These are phyloP conservation scores for Jamesozyma rosinii DNA, from an alignment of 805 yeast genomes.

Conservation along the genomic window DNA sequence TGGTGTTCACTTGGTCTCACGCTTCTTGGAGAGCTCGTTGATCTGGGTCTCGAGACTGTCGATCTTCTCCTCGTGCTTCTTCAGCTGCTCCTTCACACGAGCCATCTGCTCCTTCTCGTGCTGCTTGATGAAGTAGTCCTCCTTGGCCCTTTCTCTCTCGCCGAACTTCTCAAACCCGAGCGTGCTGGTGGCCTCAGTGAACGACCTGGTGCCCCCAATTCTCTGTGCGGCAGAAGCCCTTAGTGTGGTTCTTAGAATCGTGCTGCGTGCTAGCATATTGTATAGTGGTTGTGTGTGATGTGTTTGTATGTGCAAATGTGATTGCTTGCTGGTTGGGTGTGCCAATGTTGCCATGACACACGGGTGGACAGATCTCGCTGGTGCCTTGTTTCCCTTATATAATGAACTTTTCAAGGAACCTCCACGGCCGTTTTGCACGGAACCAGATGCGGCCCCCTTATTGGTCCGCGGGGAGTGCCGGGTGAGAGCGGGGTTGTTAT, in stretches of 20 bases:
- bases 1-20: too few species aligned
- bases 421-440: too few species aligned
- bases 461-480: too few species aligned
- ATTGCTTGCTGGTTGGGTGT: too few species aligned
- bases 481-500: too few species aligned
- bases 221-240: neutral
- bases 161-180: slow-evolving; percentile 44
- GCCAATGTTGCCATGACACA: too few species aligned
- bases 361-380: too few species aligned
- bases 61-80: slow-evolving; percentile 61
- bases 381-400: too few species aligned
- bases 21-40: slow-evolving; percentile 14
- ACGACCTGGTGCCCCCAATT: neutral
- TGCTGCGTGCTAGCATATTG: neutral
- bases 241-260: neutral
- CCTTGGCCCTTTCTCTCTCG: slow-evolving; percentile 89
- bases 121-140: slow-evolving; percentile 73
- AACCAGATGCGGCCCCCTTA: too few species aligned
- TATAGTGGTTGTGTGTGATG: neutral
- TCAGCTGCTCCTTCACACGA: slow-evolving; percentile 64
- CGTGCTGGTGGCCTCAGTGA: neutral
- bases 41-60: slow-evolving; percentile 42
- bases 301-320: neutral
- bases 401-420: too few species aligned
- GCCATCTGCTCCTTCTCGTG: slow-evolving; percentile 84